phyloP scores from a whole-genome alignment of 768 basidiomycete species.

The Fomitopsis pulvina region DNA sequence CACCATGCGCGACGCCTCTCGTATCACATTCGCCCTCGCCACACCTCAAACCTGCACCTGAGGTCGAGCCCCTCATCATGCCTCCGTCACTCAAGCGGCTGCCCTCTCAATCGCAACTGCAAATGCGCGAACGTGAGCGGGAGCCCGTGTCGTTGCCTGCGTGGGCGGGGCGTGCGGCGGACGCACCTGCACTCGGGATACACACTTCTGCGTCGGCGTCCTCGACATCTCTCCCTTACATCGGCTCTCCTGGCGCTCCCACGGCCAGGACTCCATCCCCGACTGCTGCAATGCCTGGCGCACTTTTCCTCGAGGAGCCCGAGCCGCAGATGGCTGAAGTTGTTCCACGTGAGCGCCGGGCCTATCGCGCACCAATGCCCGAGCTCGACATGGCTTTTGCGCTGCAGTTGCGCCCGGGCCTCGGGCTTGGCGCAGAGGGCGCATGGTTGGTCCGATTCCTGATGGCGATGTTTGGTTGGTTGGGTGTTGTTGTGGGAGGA shows the following conservation, averaged over 20 bases:
- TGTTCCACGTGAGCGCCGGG: slow-evolving; percentile 8
- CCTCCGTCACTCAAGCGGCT: slow-evolving; percentile 7
- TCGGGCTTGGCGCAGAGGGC: slow-evolving; percentile 64
- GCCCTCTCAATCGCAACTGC: slow-evolving; percentile 13
- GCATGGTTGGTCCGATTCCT: slow-evolving; percentile 77
- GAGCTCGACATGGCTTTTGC: slow-evolving; percentile 62
- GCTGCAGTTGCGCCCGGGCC: slow-evolving; percentile 70
- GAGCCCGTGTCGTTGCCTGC: slow-evolving; percentile 12
- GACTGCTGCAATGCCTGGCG: slow-evolving; percentile 15
- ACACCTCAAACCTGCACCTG: too few species aligned
- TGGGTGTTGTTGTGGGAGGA: slow-evolving; percentile 44
- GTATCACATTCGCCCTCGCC: background rate
- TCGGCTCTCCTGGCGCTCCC: slow-evolving; percentile 14
- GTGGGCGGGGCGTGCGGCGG: slow-evolving; percentile 39
- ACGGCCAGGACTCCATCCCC: background rate
- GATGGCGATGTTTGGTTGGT: slow-evolving; percentile 78
- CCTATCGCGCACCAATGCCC: slow-evolving; percentile 21
- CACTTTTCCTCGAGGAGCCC: slow-evolving; percentile 14
- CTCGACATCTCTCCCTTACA: slow-evolving; percentile 3
- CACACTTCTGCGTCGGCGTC: background rate
- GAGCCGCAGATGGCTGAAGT: slow-evolving; percentile 9
- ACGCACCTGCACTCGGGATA: slow-evolving; percentile 35
- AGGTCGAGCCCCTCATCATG: slow-evolving; percentile 1
- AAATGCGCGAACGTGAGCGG: slow-evolving; percentile 16
- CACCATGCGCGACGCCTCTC: background rate